phyloP scores from a whole-genome alignment of 768 basidiomycete species.

The Phanerochaete sordida region DNA sequence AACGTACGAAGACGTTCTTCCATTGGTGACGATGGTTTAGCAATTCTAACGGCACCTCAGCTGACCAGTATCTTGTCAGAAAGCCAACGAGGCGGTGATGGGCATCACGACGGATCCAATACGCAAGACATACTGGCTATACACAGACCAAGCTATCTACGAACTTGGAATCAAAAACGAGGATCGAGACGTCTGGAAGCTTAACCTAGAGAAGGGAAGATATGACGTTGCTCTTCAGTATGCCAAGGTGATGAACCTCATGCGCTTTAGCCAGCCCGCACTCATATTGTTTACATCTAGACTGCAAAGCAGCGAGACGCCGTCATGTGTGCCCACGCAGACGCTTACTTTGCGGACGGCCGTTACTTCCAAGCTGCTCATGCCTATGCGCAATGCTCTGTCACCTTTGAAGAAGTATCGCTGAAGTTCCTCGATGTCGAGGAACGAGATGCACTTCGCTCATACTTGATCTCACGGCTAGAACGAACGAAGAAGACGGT shows the following conservation, averaged over 20 bases:
- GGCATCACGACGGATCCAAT: slow-evolving; percentile 83
- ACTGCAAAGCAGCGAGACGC: slow-evolving; percentile 84
- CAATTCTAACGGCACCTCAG: slow-evolving; percentile 20
- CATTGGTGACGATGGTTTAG: slow-evolving; percentile 48
- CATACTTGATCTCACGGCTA: slow-evolving; percentile 84
- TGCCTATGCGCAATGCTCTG: slow-evolving; percentile 85
- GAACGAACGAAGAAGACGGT: slow-evolving; percentile 84
- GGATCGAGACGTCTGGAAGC: slow-evolving; percentile 92
- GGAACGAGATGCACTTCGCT: slow-evolving; percentile 86
- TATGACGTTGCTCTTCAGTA: slow-evolving; percentile 79
- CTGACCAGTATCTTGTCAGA: slow-evolving; percentile 41
- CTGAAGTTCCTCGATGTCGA: slow-evolving; percentile 86
- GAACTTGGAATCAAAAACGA: slow-evolving; percentile 86
- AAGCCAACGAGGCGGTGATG: slow-evolving; percentile 66
- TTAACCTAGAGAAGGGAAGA: slow-evolving; percentile 75
- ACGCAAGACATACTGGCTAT: slow-evolving; percentile 91
- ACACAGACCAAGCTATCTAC: slow-evolving; percentile 83
- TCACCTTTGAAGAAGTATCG: slow-evolving; percentile 87
- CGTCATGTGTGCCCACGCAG: slow-evolving; percentile 81
- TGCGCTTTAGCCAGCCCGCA: too few relatives aligned
- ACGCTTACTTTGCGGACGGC: slow-evolving; percentile 71
- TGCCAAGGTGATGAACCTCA: slow-evolving; percentile 70
- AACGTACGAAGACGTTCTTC: slow-evolving; percentile 80
- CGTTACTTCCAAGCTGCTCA: slow-evolving; percentile 91
- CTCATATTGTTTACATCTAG: slow-evolving; percentile 45